phyloP scores from a whole-genome alignment of 1,284 basidiomycete genomes.

The Pascua guehoae region DNA sequence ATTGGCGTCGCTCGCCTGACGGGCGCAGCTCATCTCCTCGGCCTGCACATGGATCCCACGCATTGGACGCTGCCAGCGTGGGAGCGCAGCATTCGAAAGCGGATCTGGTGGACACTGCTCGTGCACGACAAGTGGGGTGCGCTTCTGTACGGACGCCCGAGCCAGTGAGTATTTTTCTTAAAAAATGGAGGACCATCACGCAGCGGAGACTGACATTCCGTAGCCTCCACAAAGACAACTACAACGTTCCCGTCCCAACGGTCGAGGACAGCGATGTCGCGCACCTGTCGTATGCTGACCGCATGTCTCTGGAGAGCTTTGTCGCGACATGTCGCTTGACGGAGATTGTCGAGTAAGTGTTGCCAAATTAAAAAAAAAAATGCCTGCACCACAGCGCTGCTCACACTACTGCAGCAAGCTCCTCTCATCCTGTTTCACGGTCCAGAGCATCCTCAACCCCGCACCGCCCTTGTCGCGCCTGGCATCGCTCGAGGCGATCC shows the following conservation, averaged over 20 bases:
- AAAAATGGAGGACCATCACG: neutral
- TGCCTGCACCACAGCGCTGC: no score
- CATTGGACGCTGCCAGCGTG: conserved; percentile 43
- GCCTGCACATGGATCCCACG: conserved; percentile 41
- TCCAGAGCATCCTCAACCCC: conserved; percentile 14
- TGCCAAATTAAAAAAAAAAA: neutral
- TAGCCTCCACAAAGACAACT: conserved; percentile 16
- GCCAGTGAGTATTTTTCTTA: conserved; percentile 26
- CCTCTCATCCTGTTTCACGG: conserved; percentile 23
- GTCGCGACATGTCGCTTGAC: conserved; percentile 29
- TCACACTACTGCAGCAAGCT: conserved; percentile 15
- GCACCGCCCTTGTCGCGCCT: conserved; percentile 16
- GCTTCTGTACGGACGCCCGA: conserved; percentile 34
- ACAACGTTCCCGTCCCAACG: conserved; percentile 29
- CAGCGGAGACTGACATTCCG: no score
- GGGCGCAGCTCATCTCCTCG: conserved; percentile 42
- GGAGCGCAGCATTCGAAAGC: conserved; percentile 38
- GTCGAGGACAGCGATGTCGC: conserved; percentile 25
- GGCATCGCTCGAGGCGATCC: conserved; percentile 18
- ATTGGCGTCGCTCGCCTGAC: conserved; percentile 31
- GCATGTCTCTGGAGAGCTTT: conserved; percentile 27
- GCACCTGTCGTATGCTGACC: neutral
- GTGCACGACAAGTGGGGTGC: conserved; percentile 42
- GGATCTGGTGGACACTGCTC: conserved; percentile 43
- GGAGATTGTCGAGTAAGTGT: conserved; percentile 24